Percentiles rank a stretch among this genome's conserved stretches.
Evolutionary conservation across 306 rosid genomes (phyloP).

Genomic region (Fagus crenata): DNA sequence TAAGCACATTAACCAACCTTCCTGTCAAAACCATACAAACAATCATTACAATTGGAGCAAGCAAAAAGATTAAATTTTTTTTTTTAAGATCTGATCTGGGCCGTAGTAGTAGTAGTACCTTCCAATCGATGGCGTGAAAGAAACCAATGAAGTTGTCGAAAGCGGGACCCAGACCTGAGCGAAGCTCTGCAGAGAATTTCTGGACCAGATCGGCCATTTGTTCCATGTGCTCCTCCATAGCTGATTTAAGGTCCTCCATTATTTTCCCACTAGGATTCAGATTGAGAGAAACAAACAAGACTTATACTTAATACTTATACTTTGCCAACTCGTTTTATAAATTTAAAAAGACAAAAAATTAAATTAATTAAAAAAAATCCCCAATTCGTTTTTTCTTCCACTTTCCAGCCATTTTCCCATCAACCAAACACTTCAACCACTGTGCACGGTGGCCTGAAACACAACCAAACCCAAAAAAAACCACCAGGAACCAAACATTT

Average conservation of each 20-base stretch:
- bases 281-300: too few relatives aligned
- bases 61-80: too few relatives aligned
- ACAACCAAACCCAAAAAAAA: too few relatives aligned
- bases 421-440: too few relatives aligned
- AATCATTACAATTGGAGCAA: neutral
- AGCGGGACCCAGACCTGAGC: slow-evolving; percentile 69
- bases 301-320: too few relatives aligned
- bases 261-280: slow-evolving; percentile 6
- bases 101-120: slow-evolving; percentile 37
- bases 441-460: too few relatives aligned
- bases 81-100: neutral
- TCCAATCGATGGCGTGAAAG: slow-evolving; percentile 92
- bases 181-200: slow-evolving; percentile 72
- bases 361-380: too few relatives aligned
- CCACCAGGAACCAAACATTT: too few relatives aligned
- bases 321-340: neutral
- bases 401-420: too few relatives aligned
- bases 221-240: slow-evolving; percentile 72
- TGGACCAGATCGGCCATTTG: slow-evolving; percentile 78
- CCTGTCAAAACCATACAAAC: slow-evolving; percentile 45
- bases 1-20: slow-evolving; percentile 78
- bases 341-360: too few relatives aligned
- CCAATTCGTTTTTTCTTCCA: too few relatives aligned
- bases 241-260: slow-evolving; percentile 71
- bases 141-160: slow-evolving; percentile 74